These are phyloP conservation scores for Penicillium atrosanguineum DNA, from an alignment of 495 filamentous ascomycete genomes.

Conservation along the genomic window DNA sequence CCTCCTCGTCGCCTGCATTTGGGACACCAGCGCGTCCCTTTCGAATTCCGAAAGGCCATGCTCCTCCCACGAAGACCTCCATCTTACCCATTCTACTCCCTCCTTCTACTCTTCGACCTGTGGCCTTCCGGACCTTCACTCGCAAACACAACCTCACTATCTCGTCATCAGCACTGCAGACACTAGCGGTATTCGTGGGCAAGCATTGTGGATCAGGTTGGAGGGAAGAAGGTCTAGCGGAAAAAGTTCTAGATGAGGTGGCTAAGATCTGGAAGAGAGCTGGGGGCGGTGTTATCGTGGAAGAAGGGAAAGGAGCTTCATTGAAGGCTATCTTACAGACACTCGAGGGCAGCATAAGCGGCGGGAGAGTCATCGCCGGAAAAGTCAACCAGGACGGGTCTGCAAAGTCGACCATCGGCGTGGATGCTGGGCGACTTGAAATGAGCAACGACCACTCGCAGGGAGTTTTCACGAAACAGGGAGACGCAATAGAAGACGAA, in stretches of 20 bases:
- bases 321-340: constrained; percentile 77
- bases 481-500: constrained; percentile 60
- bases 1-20: constrained; percentile 88
- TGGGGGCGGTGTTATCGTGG: constrained; percentile 81
- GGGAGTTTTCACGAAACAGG: constrained; percentile 8
- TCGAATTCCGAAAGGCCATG: constrained; percentile 37
- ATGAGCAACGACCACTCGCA: constrained; percentile 11
- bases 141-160: constrained; percentile 97
- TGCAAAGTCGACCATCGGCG: constrained; percentile 9
- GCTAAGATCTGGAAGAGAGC: constrained; percentile 86
- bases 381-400: constrained; percentile 24
- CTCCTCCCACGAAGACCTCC: constrained; percentile 60
- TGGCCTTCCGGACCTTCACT: constrained; percentile 94
- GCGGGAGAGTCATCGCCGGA: constrained; percentile 59
- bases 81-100: constrained; percentile 87
- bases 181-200: constrained; percentile 83
- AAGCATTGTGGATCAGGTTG: constrained; percentile 93
- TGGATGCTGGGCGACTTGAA: constrained; percentile 16
- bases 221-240: constrained; percentile 91
- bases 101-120: constrained; percentile 78
- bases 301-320: constrained; percentile 68
- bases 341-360: constrained; percentile 79
- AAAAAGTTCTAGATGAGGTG: constrained; percentile 87
- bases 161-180: constrained; percentile 79
- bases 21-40: constrained; percentile 78